phyloP scores from a whole-genome alignment of 768 basidiomycete genomes.

The Termitomyces sp. region DNA sequence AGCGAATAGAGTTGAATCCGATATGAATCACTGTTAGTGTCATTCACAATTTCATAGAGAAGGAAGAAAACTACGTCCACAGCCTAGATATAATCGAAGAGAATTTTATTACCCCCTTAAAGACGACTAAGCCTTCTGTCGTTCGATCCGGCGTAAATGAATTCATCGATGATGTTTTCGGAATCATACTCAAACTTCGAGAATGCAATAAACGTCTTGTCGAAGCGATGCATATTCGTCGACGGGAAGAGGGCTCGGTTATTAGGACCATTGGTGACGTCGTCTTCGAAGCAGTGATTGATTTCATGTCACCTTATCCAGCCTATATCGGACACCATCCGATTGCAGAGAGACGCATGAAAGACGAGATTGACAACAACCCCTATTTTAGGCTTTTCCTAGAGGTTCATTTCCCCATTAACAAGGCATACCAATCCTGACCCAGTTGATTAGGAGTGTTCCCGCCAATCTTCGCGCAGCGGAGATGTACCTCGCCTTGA shows the following conservation, averaged over 20 bases:
- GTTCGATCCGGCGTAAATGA: slow-evolving; percentile 56
- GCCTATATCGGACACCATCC: slow-evolving; percentile 82
- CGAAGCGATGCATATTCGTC: slow-evolving; percentile 80
- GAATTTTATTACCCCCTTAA: slow-evolving; percentile 50
- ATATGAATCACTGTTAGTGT: slow-evolving; percentile 34
- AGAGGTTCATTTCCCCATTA: slow-evolving; percentile 55
- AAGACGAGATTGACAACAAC: slow-evolving; percentile 82
- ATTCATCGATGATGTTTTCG: slow-evolving; percentile 88
- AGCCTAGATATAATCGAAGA: slow-evolving; percentile 83
- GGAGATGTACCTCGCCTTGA: slow-evolving; percentile 47
- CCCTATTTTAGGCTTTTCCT: slow-evolving; percentile 80
- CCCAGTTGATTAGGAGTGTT: slow-evolving; percentile 33
- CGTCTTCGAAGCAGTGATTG: slow-evolving; percentile 80
- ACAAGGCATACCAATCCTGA: not conserved
- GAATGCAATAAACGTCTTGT: slow-evolving; percentile 77
- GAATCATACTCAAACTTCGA: slow-evolving; percentile 80
- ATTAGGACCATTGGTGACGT: slow-evolving; percentile 86
- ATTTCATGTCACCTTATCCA: slow-evolving; percentile 85
- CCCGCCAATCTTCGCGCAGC: slow-evolving; percentile 31
- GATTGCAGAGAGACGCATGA: slow-evolving; percentile 79
- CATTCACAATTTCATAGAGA: slow-evolving; percentile 83
- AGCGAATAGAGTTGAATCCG: not conserved
- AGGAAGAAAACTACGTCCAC: slow-evolving; percentile 85
- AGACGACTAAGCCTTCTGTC: slow-evolving; percentile 39
- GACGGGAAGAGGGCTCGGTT: slow-evolving; percentile 78